These are phyloP conservation scores for Ophiocordyceps sinensis DNA, from an alignment of 2,329 filamentous ascomycete species.

Conservation along the genomic window DNA sequence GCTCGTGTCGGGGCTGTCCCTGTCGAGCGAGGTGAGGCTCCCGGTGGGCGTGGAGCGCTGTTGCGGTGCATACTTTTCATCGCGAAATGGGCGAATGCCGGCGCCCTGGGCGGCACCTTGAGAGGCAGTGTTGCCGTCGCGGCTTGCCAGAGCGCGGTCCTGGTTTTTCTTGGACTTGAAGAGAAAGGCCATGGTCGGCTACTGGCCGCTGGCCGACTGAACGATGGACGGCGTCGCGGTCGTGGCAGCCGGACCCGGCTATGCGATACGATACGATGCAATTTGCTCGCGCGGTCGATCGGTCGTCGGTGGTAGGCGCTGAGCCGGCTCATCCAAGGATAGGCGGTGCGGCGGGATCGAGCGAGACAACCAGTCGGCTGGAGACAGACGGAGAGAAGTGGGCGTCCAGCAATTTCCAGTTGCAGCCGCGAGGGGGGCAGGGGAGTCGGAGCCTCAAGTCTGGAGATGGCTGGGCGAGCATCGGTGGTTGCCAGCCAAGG, in stretches of 20 bases:
- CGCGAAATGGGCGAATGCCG: constrained; percentile 29
- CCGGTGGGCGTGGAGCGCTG: constrained; percentile 58
- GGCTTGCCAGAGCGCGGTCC: constrained; percentile 42
- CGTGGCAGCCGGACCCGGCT: background rate
- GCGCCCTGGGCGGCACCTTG: constrained; percentile 34
- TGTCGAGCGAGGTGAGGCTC: constrained; percentile 60
- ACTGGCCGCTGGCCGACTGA: constrained; percentile 23
- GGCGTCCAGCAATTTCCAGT: constrained; percentile 5
- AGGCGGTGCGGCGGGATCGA: too few species aligned
- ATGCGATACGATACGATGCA: constrained; percentile 1
- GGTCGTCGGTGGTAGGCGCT: background rate
- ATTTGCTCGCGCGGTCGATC: background rate
- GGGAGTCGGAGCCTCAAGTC: constrained; percentile 18
- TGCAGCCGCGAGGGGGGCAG: constrained; percentile 14
- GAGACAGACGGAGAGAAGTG: background rate
- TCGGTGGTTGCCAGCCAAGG: constrained; percentile 18
- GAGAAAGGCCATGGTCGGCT: constrained; percentile 58
- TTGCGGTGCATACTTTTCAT: constrained; percentile 38
- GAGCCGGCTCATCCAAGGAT: background rate
- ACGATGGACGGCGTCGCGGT: constrained; percentile 8
- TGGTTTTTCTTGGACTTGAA: constrained; percentile 73
- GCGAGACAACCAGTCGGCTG: background rate
- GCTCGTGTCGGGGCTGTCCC: constrained; percentile 40
- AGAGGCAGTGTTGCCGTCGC: constrained; percentile 34
- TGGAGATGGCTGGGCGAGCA: constrained; percentile 30